Percentiles rank a stretch among this genome's conserved stretches.
phyloP scores from a whole-genome alignment of 2,329 filamentous ascomycete genomes.

The Xylaria polymorpha region DNA sequence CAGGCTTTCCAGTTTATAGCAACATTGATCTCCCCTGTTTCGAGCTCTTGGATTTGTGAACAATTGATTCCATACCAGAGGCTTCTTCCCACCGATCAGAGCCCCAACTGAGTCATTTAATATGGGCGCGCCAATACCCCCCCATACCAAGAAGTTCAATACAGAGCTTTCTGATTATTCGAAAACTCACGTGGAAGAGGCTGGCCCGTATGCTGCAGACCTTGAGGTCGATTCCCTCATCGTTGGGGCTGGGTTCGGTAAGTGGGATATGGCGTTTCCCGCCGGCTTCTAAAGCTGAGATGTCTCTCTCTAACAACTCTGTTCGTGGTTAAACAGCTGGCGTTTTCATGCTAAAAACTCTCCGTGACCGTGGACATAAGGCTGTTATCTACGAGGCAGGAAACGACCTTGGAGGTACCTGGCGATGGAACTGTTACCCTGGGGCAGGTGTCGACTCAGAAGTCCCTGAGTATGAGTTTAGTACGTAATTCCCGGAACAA shows the following conservation, averaged over 20 bases:
- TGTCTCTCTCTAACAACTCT: not conserved
- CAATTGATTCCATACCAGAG: not conserved
- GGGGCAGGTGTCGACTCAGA: slow-evolving; percentile 66
- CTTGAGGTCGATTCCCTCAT: slow-evolving; percentile 55
- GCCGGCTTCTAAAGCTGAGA: no score
- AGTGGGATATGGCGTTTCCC: slow-evolving; percentile 21
- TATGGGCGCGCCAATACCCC: slow-evolving; percentile 25
- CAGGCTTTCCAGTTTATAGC: not conserved
- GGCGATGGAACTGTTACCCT: slow-evolving; percentile 68
- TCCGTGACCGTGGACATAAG: slow-evolving; percentile 62
- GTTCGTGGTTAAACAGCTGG: slow-evolving; percentile 50
- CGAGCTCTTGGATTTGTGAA: not conserved
- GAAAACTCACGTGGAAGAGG: slow-evolving; percentile 27
- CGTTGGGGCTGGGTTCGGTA: slow-evolving; percentile 60
- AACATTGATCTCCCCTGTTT: not conserved
- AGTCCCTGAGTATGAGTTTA: slow-evolving; percentile 65
- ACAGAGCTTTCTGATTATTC: slow-evolving; percentile 35
- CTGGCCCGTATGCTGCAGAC: slow-evolving; percentile 31
- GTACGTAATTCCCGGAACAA: slow-evolving; percentile 29
- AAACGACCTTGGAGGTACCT: slow-evolving; percentile 63
- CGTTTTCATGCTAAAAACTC: slow-evolving; percentile 62
- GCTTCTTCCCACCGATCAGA: not conserved
- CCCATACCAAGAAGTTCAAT: slow-evolving; percentile 31
- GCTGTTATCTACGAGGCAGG: slow-evolving; percentile 65
- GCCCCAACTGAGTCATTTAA: not conserved